Evolutionary conservation across 306 rosid species (phyloP), one percentile per base, ranked within the genome.

Genomic region (Prunus armeniaca): DNA sequence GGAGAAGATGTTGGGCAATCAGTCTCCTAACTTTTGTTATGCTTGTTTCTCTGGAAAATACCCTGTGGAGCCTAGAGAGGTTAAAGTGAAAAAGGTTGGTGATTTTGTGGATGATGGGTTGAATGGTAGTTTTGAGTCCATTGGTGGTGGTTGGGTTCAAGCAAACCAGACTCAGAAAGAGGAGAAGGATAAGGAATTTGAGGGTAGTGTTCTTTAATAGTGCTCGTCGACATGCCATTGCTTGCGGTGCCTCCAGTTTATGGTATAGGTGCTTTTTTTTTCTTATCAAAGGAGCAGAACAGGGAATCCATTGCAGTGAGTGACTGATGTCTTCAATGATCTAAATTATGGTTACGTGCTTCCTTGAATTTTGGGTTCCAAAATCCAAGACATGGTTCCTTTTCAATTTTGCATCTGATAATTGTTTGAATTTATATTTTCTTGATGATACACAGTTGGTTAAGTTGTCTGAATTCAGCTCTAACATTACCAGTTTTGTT

Each of bases 31-130:
- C 60, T 96, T 75, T 52, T 92, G 99, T 22, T 89, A 92, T 80
- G 98, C 99, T 72, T 96, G 99, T 76, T 95, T 95, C 81, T 84
- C 99, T 18, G 99, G 97, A 52, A 89, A 88, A 12, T 95, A 92
- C 78, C 99, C 99, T 18, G 97, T 95, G 68, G 98, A 96, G 80
- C 99, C 98, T 0, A 88, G 83, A 66, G 97, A 91, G 54, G 18
- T 88, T 12, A 96, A 96, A 68, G 98, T 92, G 75, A 95, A 95
- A 84, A 83, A 91, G 84, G 93, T 91, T 50, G 99, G 99, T 63
- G 97, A 92, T 76, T 95, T 89, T 64, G 83, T 89, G 20, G 97
- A 92, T 71, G 98, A 95, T 89, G 98, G 98, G 12, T 80, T 95
- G 73, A 88, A 58, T 83, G 98, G 98, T 27, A 90, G 91, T 72